Evolutionary conservation across 768 basidiomycete species (phyloP).

Genomic region (Cystobasidium onofrii): DNA sequence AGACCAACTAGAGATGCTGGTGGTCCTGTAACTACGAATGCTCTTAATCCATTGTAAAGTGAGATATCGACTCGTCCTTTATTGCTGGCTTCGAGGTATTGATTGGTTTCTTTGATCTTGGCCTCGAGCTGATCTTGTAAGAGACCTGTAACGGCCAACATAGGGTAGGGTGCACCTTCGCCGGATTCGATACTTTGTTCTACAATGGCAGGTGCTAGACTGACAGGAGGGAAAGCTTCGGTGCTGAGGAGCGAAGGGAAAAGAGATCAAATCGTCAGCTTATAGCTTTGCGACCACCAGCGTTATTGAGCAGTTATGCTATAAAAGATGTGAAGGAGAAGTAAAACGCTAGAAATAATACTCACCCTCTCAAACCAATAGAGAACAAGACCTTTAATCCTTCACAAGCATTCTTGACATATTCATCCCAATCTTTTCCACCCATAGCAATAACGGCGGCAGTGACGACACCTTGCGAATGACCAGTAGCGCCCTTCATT

Average conservation of each 20-base stretch:
- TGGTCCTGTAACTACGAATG: slow-evolving; percentile 87
- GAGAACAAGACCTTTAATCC: slow-evolving; percentile 88
- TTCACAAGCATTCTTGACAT: slow-evolving; percentile 66
- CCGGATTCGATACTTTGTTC: slow-evolving; percentile 82
- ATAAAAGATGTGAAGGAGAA: too few species aligned
- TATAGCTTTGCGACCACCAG: too few species aligned
- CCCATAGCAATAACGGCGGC: slow-evolving; percentile 67
- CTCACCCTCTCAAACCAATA: slow-evolving; percentile 58
- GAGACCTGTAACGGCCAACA: slow-evolving; percentile 84
- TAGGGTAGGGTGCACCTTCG: slow-evolving; percentile 85
- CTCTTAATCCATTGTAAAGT: slow-evolving; percentile 83
- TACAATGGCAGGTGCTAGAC: slow-evolving; percentile 77
- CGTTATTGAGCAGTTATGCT: too few species aligned
- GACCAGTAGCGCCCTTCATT: slow-evolving; percentile 82
- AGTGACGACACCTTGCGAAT: slow-evolving; percentile 93
- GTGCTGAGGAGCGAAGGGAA: slow-evolving; percentile 5
- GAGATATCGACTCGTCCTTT: slow-evolving; percentile 64
- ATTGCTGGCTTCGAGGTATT: slow-evolving; percentile 56
- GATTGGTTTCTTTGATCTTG: slow-evolving; percentile 79
- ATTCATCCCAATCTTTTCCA: slow-evolving; percentile 52
- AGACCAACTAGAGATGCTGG: slow-evolving; percentile 86
- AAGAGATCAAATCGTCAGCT: too few species aligned
- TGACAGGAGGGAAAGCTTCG: slow-evolving; percentile 73
- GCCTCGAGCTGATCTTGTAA: slow-evolving; percentile 60
- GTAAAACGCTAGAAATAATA: too few species aligned